Base-by-base conservation (phyloP, 2,329 filamentous ascomycete genomes). In the Dothideomycetes sp. region DNA sequence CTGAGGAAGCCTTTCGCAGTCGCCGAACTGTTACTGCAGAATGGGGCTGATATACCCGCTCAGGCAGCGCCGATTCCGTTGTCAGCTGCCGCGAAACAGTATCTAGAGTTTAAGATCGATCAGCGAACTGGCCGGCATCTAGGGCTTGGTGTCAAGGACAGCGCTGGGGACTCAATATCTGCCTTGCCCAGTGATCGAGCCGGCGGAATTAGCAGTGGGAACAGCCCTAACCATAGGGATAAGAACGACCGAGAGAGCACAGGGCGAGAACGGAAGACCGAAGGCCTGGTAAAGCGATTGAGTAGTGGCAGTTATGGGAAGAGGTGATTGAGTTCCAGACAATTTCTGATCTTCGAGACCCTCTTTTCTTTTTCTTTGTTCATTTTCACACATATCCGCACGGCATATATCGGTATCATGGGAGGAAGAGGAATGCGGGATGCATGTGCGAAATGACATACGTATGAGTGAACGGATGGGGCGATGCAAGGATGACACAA, bases 11-110 rank as follows among this genome's bases (percentile, higher is more conserved):
- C 88, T 0, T 98, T 98, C 57, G 80, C 91, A 0, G 71, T 96
- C 31, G 91, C 91, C 11, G 91, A 98, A 59, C 66, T 98, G 43
- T 72, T 98, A 11, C 69, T 94, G 11, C 93, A 96, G 52, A 96
- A 98, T 54, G 91, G 91, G 12, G 88, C 88, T 3, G 83, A 94
- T 46, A 81, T 96, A 24, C 89, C 91, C 0, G 56, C 68, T 1
- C 67, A 77, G 2, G 69, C 83, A 44, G 84, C 88, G 1, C 81
- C 85, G 0, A 88, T 96, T 49, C 86, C 87, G 1, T 72, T 98
- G 9, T 87, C 85, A 44, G 70, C 76, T 8, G 81, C 80, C 34
- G 89, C 91, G 2, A 80, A 84, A 53, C 61, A 83, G 24, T 98
- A 95, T 52, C 68, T 96, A 35, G 87, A 94, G 48, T 79, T 87